phyloP scores from a whole-genome alignment of 225 moss, liverwort and hornwort genomes.

The Antitrichia curtipendula region DNA sequence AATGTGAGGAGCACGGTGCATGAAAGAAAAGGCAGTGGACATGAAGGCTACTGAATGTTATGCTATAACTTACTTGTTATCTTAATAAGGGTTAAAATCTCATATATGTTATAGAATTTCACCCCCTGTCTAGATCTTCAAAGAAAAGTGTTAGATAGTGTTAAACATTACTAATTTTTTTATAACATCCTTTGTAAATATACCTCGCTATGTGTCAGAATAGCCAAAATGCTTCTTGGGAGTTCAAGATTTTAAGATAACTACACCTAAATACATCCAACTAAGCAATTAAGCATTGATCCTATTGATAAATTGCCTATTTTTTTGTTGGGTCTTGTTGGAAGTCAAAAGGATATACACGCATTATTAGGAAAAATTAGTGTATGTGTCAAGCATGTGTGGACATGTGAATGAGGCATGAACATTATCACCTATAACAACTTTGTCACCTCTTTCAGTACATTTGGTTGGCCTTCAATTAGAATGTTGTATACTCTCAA shows the following conservation, averaged over 20 bases:
- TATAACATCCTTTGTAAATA: background rate
- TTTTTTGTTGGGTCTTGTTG: background rate
- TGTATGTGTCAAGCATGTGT: background rate
- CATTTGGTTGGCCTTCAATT: background rate
- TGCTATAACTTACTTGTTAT: background rate
- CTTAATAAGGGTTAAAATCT: background rate
- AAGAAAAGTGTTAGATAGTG: background rate
- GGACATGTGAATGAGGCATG: background rate
- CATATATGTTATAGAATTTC: background rate
- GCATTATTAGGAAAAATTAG: background rate
- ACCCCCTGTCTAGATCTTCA: too few species aligned
- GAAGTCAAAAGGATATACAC: background rate
- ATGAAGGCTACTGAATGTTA: background rate
- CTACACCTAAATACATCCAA: accelerated
- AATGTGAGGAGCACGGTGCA: too few species aligned
- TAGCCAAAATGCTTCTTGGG: background rate
- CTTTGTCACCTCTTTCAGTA: background rate
- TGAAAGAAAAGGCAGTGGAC: accelerated
- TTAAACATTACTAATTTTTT: background rate
- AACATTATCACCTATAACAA: background rate
- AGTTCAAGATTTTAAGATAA: background rate
- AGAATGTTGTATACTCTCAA: background rate
- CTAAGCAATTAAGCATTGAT: background rate
- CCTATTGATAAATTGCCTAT: background rate
- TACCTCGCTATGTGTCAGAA: background rate